Evolutionary conservation across 768 basidiomycete genomes (phyloP), one percentile per base, ranked within the genome.

Genomic region (Boletus subparvulus): DNA sequence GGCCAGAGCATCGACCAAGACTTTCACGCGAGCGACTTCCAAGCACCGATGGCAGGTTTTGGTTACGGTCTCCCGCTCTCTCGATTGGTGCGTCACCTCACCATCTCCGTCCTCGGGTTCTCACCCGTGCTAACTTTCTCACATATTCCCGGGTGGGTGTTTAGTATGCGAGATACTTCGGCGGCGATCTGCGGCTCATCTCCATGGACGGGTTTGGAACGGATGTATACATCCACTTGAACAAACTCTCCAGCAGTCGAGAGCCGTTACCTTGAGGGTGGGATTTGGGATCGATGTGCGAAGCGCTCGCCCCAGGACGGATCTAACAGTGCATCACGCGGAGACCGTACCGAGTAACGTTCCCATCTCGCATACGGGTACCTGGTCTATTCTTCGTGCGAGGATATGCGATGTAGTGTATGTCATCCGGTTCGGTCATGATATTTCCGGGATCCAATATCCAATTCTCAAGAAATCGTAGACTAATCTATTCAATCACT

Each of bases 141-240:
- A 11, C 26, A 42, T 44, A 32, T 56, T 58, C 37, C 17, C 19
- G 55, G 9, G 16, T 40, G 33, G 33, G 32, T 30, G 36, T 44
- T 33, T 41, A 92, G 84, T 99, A 98, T 65, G 94, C 95, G 0
- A 78, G 96, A 47, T 99, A 97, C 70, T 97, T 98, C 66, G 96
- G 93, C 0, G 92, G 93, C 0, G 95, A 98, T 71, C 75, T 99
- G 30, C 80, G 92, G 17, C 73, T 99, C 54, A 99, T 99, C 60
- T 90, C 94, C 42, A 98, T 99, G 95, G 97, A 99, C 60, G 96
- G 97, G n/a, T 94, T 90, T 67, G 93, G 94, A 11, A 94, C 91
- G 36, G 94, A 96, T 68, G 90, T 94, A 3, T 96, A 95, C 69
- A 93, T 96, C 60, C 94, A 95, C 69, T 75, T 94, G 50, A 94